Evolutionary conservation across 805 yeast genomes (phyloP), one percentile per base, ranked within the genome.

Genomic region (Naumovozyma castellii): DNA sequence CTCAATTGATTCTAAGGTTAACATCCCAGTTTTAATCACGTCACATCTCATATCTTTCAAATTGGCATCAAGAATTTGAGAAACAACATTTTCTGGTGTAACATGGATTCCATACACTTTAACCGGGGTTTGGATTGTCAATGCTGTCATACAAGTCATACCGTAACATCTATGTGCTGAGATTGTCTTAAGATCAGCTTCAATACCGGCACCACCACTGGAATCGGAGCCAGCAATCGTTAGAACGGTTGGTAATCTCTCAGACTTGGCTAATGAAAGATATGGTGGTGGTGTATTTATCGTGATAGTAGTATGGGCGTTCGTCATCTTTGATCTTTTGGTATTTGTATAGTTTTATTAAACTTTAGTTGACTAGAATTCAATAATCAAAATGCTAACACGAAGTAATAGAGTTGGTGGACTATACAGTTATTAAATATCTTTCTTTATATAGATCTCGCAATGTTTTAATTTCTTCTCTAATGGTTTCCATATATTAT

Each of bases 151-250:
- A 50, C 87, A 80, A 0, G 88, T 81, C 57, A 80, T 61, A 0
- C 84, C 95, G 52, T 78, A 83, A 37, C 85, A 85, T 13, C 75
- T 74, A 50, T 81, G 84, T 1, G 83, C 82, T 3, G 82, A 68
- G 40, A 85, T 72, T 0, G 95, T 78, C 61, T 86, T 86, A 30
- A 85, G 56, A 56, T 85, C 95, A 1, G 95, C 95, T 57, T 85
- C 95, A 37, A 85, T 78, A 2, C 95, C 95, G 2, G 95, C 95
- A 3, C 95, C 95, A 2, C 95, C 95, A 9, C 90, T 80, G 34
- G 79, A 73, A 56, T 85, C 95, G 0, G 90, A 80, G 0, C 94
- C 94, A 2, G 86, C 86, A 34, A 72, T 61, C 0, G 72, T 67
- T 40, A 72, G 48, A 1, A 72, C 73, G 1, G 65, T 62, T 2